phyloP scores from a whole-genome alignment of 2,329 filamentous ascomycete species.

The Aspergillus ochraceoroseus region DNA sequence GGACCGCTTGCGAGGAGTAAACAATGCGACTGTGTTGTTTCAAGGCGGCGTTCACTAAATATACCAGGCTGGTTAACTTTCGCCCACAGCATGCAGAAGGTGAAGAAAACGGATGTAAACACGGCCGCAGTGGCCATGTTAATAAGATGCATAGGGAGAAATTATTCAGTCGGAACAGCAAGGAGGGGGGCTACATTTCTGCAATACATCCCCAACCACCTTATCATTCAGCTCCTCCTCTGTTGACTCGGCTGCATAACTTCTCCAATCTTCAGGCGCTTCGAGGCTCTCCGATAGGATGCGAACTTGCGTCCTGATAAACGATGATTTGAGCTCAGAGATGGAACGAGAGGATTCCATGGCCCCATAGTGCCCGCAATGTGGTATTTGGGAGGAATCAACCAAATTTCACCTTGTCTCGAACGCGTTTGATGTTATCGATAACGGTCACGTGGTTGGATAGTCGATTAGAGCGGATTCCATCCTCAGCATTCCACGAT shows the following conservation, averaged over 20 bases:
- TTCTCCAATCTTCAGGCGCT: constrained; percentile 46
- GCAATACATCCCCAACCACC: constrained; percentile 48
- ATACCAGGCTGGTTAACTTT: constrained; percentile 6
- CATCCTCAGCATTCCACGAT: too few species aligned
- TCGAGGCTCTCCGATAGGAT: constrained; percentile 48
- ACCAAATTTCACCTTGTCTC: background rate
- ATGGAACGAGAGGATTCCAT: constrained; percentile 46
- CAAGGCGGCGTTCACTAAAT: constrained; percentile 48
- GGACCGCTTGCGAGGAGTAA: constrained; percentile 52
- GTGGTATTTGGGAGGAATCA: background rate
- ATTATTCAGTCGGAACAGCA: background rate
- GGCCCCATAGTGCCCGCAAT: constrained; percentile 18
- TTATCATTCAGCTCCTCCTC: constrained; percentile 47
- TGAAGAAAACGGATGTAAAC: background rate
- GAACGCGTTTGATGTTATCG: constrained; percentile 12
- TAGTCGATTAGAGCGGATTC: too few species aligned
- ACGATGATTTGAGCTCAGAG: constrained; percentile 49
- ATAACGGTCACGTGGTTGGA: constrained; percentile 10
- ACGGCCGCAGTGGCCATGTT: background rate
- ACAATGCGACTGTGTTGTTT: constrained; percentile 51
- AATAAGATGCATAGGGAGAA: background rate
- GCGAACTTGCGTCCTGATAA: constrained; percentile 50
- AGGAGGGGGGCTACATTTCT: constrained; percentile 43
- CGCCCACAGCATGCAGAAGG: background rate
- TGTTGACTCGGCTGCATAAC: constrained; percentile 39